Base-by-base conservation (phyloP, 2,329 filamentous ascomycete genomes). In the Penicillium griseofulvum region DNA sequence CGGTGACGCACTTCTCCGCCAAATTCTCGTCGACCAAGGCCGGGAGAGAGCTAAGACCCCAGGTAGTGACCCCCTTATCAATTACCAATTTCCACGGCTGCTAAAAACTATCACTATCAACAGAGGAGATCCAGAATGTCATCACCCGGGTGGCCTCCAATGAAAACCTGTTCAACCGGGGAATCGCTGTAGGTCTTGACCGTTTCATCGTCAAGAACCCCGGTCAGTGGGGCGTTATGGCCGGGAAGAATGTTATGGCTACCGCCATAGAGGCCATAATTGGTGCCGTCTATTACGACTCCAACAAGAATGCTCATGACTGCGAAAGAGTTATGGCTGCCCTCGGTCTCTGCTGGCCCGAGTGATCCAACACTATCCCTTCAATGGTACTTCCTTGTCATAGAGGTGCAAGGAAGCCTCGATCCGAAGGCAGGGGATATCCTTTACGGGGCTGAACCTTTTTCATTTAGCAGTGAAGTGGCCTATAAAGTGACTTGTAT, bases 381-480 rank as follows among this genome's bases (percentile, higher is more conserved):
- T 38, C 45, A 28, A 48, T n/a, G 11, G 33, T 48, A 28, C 22
- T 29, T 48, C 31, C 45, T 38, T 38, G 22, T 3, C 22, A 48
- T 38, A 34, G 22, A 8, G 22, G 9, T 22, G 38, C 38, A 5
- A 26, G 45, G 45, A 48, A 38, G 45, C 45, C 45, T 48, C 45
- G 22, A 48, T 48, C 33, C 1, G 45, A 4, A 33, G 45, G 22
- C 1, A 48, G 31, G 14, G 12, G 45, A 11, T 22, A 48, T 48
- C 45, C 45, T 7, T 48, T 38, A 22, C 33, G 38, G 10, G 2
- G 45, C 45, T 38, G 45, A 7, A 48, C 33, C 34, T 37, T 48
- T 48, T 48, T 48, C 45, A 48, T 48, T 48, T 34, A 28, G 45
- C 33, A 28, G 45, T 48, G 45, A 38, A 48, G 45, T 48, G 45